Base-by-base conservation (phyloP, 176 grass and related monocot species). In the Lolium multiflorum region DNA sequence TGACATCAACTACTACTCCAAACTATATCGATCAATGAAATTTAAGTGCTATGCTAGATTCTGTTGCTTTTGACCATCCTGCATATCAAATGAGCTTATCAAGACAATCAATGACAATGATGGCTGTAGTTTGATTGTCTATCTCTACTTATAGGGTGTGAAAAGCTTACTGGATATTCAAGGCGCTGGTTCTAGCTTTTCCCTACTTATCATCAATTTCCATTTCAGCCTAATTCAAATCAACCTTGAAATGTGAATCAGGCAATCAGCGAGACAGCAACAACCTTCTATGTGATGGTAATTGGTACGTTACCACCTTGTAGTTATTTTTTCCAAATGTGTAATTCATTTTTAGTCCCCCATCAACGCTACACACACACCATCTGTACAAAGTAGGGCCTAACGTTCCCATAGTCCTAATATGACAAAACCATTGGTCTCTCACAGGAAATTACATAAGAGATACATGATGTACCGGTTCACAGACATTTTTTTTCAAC, bases 91-190 rank as follows among this genome's bases (percentile, higher is more conserved):
- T 5, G 18, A 48, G 17, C 82, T 69, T 88, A 82, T 57, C 16
- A 0, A 38, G 48, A 28, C 14, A 68, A 76, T 44, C 25, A 52
- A 3, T 54, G 63, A 54, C 6, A 81, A 51, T 22, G 18, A 15
- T 13, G 26, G 16, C 9, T 13, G 59, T 12, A 20, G 48, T 76
- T 83, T 70, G 72, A 38, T 63, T 68, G 41, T 39, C 47, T 80
- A 72, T 54, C 14, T 71, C 55, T 35, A 78, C 73, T 88, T 12
- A 3, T 41, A n/a, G 44, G 28, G 54, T 54, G 41, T 71, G 44
- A 78, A 71, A 78, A 63, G 31, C 31, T 76, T 37, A 78, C 75
- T 6, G 25, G 57, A 55, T 58, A 57, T 37, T 85, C 54, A 57
- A 55, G 3, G 50, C 7, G 11, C 20, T 82, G 28, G 49, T 71